Evolutionary conservation across 1,139 yeast species (phyloP), one percentile per base, ranked within the genome.

Genomic region (Suhomyces bokatorum): DNA sequence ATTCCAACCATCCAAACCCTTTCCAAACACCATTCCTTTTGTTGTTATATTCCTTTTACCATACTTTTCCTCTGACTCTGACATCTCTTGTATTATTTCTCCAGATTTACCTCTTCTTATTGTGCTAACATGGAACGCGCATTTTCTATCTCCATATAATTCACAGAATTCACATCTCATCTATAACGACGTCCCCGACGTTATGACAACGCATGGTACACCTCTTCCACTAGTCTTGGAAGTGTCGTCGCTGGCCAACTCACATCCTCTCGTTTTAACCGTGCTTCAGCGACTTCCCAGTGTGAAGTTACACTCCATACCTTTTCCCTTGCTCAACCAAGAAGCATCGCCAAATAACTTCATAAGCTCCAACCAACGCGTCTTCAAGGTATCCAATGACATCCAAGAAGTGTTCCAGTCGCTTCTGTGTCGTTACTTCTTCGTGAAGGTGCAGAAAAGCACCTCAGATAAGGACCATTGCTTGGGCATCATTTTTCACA

Each of bases 401-500:
- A 44, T 49, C 7, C 50, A 48, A 16, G 32, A 40, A 2, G 27
- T 34, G 6, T 22, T 59, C 10, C 10, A 37, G 6, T 37, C 55
- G 3, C 39, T 49, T 12, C 11, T 17, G 1, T 33, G 52, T 14
- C 42, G 37, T 27, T 53, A 53, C 43, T 54, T 50, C 33, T 48
- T 53, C 28, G 56, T 51, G 16, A 55, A 55, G 29, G 37, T 54
- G 8, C 58, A 56, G 28, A 49, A 48, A 29, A 46, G 47, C 22
- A 33, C 42, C 6, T 37, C 52, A 1, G 60, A 55, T 32, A 55
- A 52, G 20, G 56, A 55, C 28, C 48, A 44, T 34, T 43, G 46
- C 6, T 50, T 56, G 33, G 67, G 61, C 1, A 35, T 62, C 6
- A 30, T 64, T 35, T 61, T 48, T 35, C 52, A 53, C 33, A 50